phyloP scores from a whole-genome alignment of 106 monocot species.

The Platanthera guangdongensis region DNA sequence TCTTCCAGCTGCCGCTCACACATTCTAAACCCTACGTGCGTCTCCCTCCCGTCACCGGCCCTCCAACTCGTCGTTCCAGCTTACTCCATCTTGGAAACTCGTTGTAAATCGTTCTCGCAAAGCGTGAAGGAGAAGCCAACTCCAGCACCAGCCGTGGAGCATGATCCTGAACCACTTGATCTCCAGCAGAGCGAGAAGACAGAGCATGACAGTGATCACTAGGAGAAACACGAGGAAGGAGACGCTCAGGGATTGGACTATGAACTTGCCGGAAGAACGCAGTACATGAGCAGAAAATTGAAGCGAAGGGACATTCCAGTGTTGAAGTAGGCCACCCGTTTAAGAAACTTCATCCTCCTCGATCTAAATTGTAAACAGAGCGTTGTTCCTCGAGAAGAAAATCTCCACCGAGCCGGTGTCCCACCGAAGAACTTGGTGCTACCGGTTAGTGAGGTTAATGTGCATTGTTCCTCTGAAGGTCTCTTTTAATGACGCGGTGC shows the following conservation, averaged over 20 bases:
- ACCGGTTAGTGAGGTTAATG: constrained; percentile 82
- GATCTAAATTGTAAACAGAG: constrained; percentile 55
- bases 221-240: constrained; percentile 67
- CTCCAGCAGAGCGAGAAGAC: constrained; percentile 79
- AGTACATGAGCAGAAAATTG: constrained; percentile 74
- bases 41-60: no score
- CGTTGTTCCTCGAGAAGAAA: constrained; percentile 96
- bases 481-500: constrained; percentile 78
- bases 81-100: constrained; percentile 81
- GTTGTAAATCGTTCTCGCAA: constrained; percentile 73
- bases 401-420: constrained; percentile 99
- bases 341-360: constrained; percentile 80
- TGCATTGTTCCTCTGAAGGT: constrained; percentile 93
- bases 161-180: constrained; percentile 89
- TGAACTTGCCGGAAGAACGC: constrained; percentile 79
- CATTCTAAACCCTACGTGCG: no score
- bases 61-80: constrained; percentile 10
- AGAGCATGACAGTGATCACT: constrained; percentile 63
- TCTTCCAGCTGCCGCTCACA: no score
- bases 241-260: constrained; percentile 60
- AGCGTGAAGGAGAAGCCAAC: constrained; percentile 83
- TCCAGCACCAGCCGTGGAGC: constrained; percentile 93
- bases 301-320: constrained; percentile 87
- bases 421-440: constrained; percentile 98
- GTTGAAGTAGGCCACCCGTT: constrained; percentile 87